phyloP scores from a whole-genome alignment of 192 early-diverging fungal genomes.

The Helicostylum pulchrum region DNA sequence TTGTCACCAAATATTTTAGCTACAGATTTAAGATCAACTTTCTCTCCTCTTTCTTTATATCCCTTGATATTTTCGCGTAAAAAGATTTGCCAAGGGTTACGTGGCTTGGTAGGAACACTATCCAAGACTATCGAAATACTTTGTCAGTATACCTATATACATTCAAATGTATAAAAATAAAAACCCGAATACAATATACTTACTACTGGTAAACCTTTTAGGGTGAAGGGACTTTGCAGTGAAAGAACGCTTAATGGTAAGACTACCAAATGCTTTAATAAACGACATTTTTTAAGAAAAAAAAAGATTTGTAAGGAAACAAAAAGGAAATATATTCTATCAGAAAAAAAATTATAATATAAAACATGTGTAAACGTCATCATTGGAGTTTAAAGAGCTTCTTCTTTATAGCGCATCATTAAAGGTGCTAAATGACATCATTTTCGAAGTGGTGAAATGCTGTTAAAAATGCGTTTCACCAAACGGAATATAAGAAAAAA shows the following conservation, averaged over 20 bases:
- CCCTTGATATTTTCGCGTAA: constrained; percentile 13
- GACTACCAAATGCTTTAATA: not conserved
- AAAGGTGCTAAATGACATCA: not conserved
- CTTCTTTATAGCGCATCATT: no score
- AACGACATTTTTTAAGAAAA: not conserved
- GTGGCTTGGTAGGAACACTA: constrained; percentile 24
- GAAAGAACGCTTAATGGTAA: not conserved
- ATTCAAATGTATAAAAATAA: not conserved
- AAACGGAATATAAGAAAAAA: no score
- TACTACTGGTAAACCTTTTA: constrained; percentile 29
- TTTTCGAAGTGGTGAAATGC: not conserved
- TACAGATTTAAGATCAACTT: not conserved
- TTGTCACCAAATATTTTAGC: not conserved
- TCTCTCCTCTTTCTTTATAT: constrained; percentile 12
- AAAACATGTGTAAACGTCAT: no score
- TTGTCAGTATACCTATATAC: not conserved
- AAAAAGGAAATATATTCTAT: no score
- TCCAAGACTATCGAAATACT: constrained; percentile 14
- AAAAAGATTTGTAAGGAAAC: no score
- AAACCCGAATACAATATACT: not conserved
- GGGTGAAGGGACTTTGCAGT: constrained; percentile 8
- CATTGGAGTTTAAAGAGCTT: no score
- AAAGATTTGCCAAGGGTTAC: constrained; percentile 33
- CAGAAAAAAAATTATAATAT: no score
- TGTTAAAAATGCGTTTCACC: no score